A percentile compares a stretch with the other conserved stretches of the same genome.
phyloP scores from a whole-genome alignment of 805 yeast genomes.

The Debaryomyces hansenii region DNA sequence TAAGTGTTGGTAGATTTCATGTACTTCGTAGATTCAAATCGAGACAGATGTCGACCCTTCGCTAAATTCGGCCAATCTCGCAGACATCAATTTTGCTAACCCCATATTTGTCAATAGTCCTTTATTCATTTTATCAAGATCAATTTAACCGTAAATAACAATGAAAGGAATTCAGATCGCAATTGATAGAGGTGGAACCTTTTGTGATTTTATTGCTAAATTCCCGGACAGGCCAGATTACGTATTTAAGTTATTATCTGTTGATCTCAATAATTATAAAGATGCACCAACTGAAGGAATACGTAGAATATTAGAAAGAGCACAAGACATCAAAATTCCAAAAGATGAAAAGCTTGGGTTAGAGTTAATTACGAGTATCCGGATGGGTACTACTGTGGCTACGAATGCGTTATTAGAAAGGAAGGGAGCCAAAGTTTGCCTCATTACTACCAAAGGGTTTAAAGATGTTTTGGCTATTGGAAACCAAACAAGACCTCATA shows the following conservation, averaged over 20 bases:
- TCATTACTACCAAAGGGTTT: slow-evolving; percentile 84
- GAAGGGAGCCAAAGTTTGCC: slow-evolving; percentile 82
- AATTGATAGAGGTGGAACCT: slow-evolving; percentile 28
- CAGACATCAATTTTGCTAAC: too few species aligned
- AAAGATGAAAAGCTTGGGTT: slow-evolving; percentile 40
- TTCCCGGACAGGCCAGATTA: slow-evolving; percentile 51
- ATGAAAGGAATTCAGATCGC: slow-evolving; percentile 16
- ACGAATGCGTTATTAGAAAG: slow-evolving; percentile 89
- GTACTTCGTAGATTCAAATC: too few species aligned
- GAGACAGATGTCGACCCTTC: too few species aligned
- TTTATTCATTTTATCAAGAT: too few species aligned
- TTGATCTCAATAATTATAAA: slow-evolving; percentile 80
- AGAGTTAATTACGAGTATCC: slow-evolving; percentile 58
- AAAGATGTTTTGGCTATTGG: slow-evolving; percentile 79
- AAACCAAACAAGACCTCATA: slow-evolving; percentile 84
- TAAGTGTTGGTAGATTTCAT: too few species aligned
- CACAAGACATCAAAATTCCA: slow-evolving; percentile 48
- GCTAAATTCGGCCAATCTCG: too few species aligned
- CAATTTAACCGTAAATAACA: background rate
- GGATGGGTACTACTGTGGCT: slow-evolving; percentile 93
- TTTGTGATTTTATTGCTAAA: slow-evolving; percentile 38
- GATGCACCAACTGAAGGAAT: slow-evolving; percentile 96
- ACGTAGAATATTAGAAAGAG: slow-evolving; percentile 67
- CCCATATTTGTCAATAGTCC: too few species aligned
- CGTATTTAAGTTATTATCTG: slow-evolving; percentile 72